Evolutionary conservation across 2,329 filamentous ascomycete genomes (phyloP).

Genomic region (Chaetomium sp.): DNA sequence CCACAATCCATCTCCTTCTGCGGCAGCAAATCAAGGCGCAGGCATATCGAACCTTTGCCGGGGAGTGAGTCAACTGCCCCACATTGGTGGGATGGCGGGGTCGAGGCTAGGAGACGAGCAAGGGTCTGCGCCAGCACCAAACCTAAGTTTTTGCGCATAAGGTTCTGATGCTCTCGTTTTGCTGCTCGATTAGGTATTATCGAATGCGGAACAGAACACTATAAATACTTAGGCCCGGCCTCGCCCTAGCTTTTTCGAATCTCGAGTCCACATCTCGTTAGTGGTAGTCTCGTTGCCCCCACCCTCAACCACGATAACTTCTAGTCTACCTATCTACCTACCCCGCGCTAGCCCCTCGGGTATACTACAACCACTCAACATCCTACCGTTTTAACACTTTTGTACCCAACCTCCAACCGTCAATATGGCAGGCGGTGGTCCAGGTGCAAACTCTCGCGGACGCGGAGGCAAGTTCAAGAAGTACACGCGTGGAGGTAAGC

Average conservation of each 20-base stretch:
- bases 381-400: not conserved
- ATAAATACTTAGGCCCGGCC: too few relatives aligned
- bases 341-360: constrained; percentile 8
- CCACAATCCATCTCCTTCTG: not conserved
- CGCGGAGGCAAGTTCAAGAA: constrained; percentile 94
- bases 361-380: not conserved
- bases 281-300: too few relatives aligned
- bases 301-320: too few relatives aligned
- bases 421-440: constrained; percentile 40
- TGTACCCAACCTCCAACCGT: constrained; percentile 18
- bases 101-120: not conserved
- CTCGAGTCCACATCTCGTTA: too few relatives aligned
- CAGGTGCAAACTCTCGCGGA: constrained; percentile 56
- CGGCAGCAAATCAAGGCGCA: not conserved
- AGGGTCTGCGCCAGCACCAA: not conserved
- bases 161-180: too few relatives aligned
- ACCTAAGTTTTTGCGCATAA: too few relatives aligned
- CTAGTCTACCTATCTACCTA: not conserved
- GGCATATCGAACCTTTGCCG: not conserved
- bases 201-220: too few relatives aligned
- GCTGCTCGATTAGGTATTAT: too few relatives aligned
- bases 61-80: not conserved
- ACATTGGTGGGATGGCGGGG: constrained; percentile 1
- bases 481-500: constrained; percentile 79
- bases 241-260: too few relatives aligned